phyloP scores from a whole-genome alignment of 306 rosid species.

The Sicyos baderoa region DNA sequence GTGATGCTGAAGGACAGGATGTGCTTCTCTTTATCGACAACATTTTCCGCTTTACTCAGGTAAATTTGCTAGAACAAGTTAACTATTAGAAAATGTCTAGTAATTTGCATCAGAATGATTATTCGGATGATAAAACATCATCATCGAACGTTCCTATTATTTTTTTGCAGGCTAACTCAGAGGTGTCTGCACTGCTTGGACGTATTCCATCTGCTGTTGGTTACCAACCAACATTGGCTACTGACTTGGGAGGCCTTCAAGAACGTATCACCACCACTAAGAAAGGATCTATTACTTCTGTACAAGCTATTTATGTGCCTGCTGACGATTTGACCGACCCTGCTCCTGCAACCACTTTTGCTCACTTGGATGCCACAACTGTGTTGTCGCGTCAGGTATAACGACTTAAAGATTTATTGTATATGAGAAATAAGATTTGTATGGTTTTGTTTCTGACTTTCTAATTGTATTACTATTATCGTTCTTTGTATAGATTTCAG shows the following conservation, averaged over 20 bases:
- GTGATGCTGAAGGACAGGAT: constrained; percentile 98
- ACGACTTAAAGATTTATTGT: background rate
- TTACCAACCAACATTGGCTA: constrained; percentile 93
- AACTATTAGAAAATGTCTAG: background rate
- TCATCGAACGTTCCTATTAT: background rate
- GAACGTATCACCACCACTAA: constrained; percentile 98
- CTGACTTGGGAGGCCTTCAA: constrained; percentile 97
- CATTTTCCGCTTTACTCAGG: constrained; percentile 98
- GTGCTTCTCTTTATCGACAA: constrained; percentile 98
- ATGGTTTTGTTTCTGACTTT: background rate
- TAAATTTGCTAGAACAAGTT: constrained; percentile 23
- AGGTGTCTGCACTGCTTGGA: constrained; percentile 98
- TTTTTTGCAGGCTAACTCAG: constrained; percentile 78
- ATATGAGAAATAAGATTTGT: background rate
- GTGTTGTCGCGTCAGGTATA: constrained; percentile 90
- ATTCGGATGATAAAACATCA: background rate
- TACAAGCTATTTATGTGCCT: constrained; percentile 98
- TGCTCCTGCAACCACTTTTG: constrained; percentile 96
- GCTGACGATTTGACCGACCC: constrained; percentile 99
- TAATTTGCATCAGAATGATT: background rate
- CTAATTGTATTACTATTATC: background rate
- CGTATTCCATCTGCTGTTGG: constrained; percentile 99
- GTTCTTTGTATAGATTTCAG: constrained; percentile 60
- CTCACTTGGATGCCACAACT: constrained; percentile 98
- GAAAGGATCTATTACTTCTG: constrained; percentile 97